Conservation (phyloP, 2,329 filamentous ascomycete genomes). For the Talaromyces marneffei region DNA sequence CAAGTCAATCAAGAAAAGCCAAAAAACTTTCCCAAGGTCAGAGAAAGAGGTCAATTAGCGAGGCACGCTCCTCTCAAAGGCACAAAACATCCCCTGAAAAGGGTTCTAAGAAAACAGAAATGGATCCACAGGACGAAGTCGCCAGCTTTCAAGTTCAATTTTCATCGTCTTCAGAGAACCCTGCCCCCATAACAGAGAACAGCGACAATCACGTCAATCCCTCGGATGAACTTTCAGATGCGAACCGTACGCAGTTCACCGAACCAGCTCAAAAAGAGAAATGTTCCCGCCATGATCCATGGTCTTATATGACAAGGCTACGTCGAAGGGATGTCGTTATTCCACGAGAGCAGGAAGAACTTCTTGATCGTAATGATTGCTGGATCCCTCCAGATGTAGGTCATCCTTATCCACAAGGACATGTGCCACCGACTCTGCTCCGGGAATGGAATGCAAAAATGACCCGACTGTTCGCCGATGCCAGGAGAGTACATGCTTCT, state of each 20-base stretch:
- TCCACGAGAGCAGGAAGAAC: constrained; percentile 43
- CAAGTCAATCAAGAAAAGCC: background rate
- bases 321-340: constrained; percentile 41
- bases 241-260: background rate
- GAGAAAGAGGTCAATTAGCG: background rate
- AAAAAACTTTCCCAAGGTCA: background rate
- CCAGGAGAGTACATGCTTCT: background rate
- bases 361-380: constrained; percentile 44
- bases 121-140: background rate
- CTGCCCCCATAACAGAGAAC: background rate
- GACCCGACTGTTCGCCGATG: constrained; percentile 9
- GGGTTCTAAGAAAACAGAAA: no score
- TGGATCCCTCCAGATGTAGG: constrained; percentile 34
- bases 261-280: constrained; percentile 4
- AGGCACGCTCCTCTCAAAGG: background rate
- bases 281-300: constrained; percentile 19
- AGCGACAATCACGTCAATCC: background rate
- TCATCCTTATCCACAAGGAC: constrained; percentile 22
- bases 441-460: constrained; percentile 32
- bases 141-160: constrained; percentile 5
- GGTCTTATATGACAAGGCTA: constrained; percentile 34
- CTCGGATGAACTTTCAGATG: background rate
- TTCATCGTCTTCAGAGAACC: background rate
- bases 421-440: constrained; percentile 33
- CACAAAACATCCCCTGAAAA: background rate